These are phyloP conservation scores for Fusarium sp. DNA, from an alignment of 2,329 filamentous ascomycete species.

Conservation along the genomic window DNA sequence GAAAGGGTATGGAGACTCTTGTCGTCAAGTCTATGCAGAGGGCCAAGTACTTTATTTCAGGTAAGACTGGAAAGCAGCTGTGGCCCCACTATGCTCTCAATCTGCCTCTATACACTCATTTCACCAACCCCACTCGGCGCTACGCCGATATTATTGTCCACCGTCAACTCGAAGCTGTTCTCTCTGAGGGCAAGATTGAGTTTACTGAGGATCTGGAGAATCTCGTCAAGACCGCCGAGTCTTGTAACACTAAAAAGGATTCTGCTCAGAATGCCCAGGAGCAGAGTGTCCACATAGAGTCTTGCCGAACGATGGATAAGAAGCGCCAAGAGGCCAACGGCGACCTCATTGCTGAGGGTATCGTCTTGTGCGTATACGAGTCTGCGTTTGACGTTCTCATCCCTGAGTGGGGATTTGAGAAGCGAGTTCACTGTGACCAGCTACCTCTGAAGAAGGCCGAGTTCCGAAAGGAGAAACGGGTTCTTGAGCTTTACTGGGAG, in stretches of 20 bases:
- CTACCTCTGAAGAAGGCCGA: constrained; percentile 99
- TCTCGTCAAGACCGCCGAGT: constrained; percentile 90
- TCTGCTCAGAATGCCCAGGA: constrained; percentile 97
- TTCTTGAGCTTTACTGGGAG: constrained; percentile 99
- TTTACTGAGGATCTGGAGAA: constrained; percentile 90
- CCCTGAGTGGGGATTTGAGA: constrained; percentile 98
- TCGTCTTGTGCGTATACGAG: constrained; percentile 97
- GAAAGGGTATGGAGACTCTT: constrained; percentile 98
- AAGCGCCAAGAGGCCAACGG: constrained; percentile 85
- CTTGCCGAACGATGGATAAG: constrained; percentile 95
- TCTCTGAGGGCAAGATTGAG: constrained; percentile 83
- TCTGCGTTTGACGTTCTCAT: constrained; percentile 98
- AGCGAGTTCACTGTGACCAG: constrained; percentile 98
- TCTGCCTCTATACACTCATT: constrained; percentile 94
- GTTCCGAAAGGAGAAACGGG: constrained; percentile 93
- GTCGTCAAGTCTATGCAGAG: constrained; percentile 95
- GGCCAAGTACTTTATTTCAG: constrained; percentile 91
- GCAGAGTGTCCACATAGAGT: constrained; percentile 98
- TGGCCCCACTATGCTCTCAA: constrained; percentile 93
- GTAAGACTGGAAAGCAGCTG: constrained; percentile 79
- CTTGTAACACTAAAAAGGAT: constrained; percentile 99
- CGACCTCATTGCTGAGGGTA: constrained; percentile 93
- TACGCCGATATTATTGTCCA: constrained; percentile 97
- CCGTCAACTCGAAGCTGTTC: constrained; percentile 87
- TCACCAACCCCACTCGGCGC: constrained; percentile 92